Conservation (phyloP, 129 eudicot species). For the Flaveria robusta region DNA sequence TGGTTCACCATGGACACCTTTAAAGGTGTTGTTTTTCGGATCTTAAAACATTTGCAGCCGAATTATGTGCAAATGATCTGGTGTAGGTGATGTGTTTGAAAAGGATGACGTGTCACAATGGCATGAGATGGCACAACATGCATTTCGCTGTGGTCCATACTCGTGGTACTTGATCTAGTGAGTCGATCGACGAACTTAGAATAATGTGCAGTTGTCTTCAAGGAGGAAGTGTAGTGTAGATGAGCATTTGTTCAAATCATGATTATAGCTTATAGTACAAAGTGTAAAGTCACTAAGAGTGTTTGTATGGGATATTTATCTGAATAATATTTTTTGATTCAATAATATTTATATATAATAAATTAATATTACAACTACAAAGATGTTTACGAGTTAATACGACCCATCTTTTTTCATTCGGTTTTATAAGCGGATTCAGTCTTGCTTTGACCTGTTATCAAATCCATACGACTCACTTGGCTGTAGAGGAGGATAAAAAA, state of each 20-base stretch:
- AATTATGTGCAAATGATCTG: constrained; percentile 16
- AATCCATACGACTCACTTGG: no score
- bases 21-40: constrained; percentile 69
- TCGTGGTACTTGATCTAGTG: constrained; percentile 2
- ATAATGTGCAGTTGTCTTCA: constrained; percentile 22
- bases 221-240: constrained; percentile 30
- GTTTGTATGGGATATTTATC: neutral
- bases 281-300: constrained; percentile 26
- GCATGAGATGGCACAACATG: constrained; percentile 8
- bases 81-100: constrained; percentile 14
- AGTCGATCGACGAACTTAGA: constrained; percentile 8
- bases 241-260: constrained; percentile 19
- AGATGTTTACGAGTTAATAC: neutral
- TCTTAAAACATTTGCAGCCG: constrained; percentile 38
- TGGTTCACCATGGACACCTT: constrained; percentile 66
- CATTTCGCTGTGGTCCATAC: constrained; percentile 1
- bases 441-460: neutral
- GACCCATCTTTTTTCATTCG: neutral
- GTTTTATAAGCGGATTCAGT: neutral
- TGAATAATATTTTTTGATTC: neutral
- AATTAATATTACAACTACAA: neutral
- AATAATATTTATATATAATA: constrained; percentile 20
- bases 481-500: no score
- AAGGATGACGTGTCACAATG: constrained; percentile 16
- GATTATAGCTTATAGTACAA: constrained; percentile 2